These are phyloP conservation scores for Diaporthe nobilis DNA, from an alignment of 2,329 filamentous ascomycete species.

Conservation along the genomic window DNA sequence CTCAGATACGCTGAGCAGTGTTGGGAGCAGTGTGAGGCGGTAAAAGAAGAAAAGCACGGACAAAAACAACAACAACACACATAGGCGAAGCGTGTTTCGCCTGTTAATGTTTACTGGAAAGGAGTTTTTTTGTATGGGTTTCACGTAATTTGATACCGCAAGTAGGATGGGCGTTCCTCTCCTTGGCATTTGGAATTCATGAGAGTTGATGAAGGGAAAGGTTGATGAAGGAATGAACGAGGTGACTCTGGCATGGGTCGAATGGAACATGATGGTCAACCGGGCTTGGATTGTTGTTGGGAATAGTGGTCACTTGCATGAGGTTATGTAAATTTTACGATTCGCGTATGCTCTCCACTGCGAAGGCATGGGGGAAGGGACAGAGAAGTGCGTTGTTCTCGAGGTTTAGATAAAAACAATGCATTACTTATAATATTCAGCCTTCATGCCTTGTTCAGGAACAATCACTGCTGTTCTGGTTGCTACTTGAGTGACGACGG, in stretches of 20 bases:
- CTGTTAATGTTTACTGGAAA: constrained; percentile 12
- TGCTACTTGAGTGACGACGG: background rate
- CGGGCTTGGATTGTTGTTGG: constrained; percentile 5
- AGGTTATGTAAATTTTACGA: constrained; percentile 28
- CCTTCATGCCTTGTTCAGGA: background rate
- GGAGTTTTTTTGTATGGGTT: constrained; percentile 6
- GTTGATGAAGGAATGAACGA: background rate
- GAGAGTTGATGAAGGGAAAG: background rate
- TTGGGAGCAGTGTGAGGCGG: constrained; percentile 60
- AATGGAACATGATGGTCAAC: constrained; percentile 17
- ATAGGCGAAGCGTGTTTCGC: background rate
- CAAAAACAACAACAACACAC: constrained; percentile 20
- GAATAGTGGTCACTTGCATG: background rate
- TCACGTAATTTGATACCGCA: constrained; percentile 19
- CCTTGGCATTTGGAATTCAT: constrained; percentile 6
- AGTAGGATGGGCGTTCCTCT: background rate
- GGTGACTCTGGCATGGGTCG: background rate
- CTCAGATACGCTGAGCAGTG: constrained; percentile 64
- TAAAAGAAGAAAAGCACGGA: constrained; percentile 38
- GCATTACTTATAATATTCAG: constrained; percentile 11
- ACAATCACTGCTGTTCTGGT: too few relatives aligned
- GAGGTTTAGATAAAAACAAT: constrained; percentile 34
- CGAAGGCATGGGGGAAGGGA: background rate
- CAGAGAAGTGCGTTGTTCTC: background rate
- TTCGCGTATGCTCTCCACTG: constrained; percentile 11